phyloP scores from a whole-genome alignment of 768 basidiomycete species.

The Gyrodon lividus region DNA sequence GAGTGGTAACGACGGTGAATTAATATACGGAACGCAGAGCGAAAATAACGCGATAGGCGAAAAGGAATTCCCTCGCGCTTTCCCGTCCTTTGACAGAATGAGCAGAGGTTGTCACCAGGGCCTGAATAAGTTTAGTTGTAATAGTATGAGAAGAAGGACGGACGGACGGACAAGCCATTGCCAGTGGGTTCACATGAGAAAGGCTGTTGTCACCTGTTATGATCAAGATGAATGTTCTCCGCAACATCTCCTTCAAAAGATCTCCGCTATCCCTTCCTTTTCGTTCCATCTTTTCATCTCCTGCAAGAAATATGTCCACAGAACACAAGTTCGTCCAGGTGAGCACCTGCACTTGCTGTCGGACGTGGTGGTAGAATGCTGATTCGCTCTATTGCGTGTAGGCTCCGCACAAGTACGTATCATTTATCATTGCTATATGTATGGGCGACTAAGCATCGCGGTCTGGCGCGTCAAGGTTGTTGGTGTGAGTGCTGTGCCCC shows the following conservation, averaged over 20 bases:
- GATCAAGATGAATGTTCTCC: conserved; percentile 7
- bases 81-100: background rate
- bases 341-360: background rate
- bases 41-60: conserved; percentile 1
- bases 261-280: background rate
- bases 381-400: conserved; percentile 8
- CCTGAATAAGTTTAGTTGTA: no score
- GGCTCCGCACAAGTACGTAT: conserved; percentile 51
- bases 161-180: no score
- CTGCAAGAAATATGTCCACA: conserved; percentile 16
- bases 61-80: background rate
- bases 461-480: conserved; percentile 37
- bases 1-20: conserved; percentile 1
- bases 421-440: background rate
- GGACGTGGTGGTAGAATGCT: background rate
- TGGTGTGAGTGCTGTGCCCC: conserved; percentile 38
- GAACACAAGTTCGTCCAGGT: conserved; percentile 24
- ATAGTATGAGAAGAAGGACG: no score
- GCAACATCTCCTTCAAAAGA: conserved; percentile 7
- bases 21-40: background rate
- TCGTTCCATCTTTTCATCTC: background rate
- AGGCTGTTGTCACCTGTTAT: conserved; percentile 17
- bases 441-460: conserved; percentile 23
- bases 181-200: conserved; percentile 8
- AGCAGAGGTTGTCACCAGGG: no score